phyloP scores from a whole-genome alignment of 768 basidiomycete species.

The Amanita rimosa region DNA sequence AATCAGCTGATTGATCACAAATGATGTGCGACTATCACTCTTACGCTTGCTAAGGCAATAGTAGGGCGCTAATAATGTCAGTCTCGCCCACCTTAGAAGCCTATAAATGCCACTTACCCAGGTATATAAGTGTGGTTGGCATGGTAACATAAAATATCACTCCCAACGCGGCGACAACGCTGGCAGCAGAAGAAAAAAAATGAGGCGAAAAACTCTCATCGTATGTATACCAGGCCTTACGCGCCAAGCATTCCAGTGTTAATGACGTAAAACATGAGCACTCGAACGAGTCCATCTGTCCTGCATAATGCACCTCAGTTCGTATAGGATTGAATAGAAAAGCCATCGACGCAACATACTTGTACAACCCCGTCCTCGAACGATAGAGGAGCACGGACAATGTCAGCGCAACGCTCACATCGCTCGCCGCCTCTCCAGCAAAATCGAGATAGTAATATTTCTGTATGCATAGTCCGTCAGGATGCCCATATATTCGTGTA shows the following conservation, averaged over 20 bases:
- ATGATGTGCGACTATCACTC: slow-evolving; percentile 9
- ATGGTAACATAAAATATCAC: slow-evolving; percentile 36
- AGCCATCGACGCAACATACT: slow-evolving; percentile 17
- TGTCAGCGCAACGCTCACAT: slow-evolving; percentile 36
- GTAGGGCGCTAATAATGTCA: slow-evolving; percentile 27
- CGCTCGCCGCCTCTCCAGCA: slow-evolving; percentile 35
- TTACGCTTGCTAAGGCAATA: slow-evolving; percentile 43
- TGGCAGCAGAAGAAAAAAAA: slow-evolving; percentile 13
- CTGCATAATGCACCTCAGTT: slow-evolving; percentile 15
- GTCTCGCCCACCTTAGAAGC: not conserved
- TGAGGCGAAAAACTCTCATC: not conserved
- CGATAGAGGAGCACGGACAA: slow-evolving; percentile 36
- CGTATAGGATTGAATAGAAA: not conserved
- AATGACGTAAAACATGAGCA: slow-evolving; percentile 38
- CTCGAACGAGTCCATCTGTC: slow-evolving; percentile 38
- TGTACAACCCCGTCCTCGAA: slow-evolving; percentile 39
- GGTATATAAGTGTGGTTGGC: slow-evolving; percentile 45
- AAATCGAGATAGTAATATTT: slow-evolving; percentile 42
- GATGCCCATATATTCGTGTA: not conserved
- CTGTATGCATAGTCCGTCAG: slow-evolving; percentile 17
- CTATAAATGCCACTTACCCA: slow-evolving; percentile 19
- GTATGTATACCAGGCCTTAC: slow-evolving; percentile 17
- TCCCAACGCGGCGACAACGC: slow-evolving; percentile 34
- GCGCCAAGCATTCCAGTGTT: slow-evolving; percentile 40
- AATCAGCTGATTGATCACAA: not conserved